These are phyloP conservation scores for Backusella parvicylindrica DNA, from an alignment of 192 early-diverging fungal species.

Conservation along the genomic window DNA sequence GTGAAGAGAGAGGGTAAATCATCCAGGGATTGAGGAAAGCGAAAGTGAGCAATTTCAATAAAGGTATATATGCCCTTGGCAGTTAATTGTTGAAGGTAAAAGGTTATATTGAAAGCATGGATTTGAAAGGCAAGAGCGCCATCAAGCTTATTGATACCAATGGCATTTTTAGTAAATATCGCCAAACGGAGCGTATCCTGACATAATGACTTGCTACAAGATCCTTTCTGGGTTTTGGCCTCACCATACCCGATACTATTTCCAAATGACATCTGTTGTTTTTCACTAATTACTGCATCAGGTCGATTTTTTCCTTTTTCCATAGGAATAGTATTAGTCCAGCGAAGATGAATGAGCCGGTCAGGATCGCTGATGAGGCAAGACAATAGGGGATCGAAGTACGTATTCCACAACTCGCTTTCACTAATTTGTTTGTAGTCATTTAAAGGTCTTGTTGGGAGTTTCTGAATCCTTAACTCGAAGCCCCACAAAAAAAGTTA, in stretches of 20 bases:
- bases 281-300: slow-evolving; percentile 16
- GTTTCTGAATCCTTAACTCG: slow-evolving; percentile 16
- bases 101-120: slow-evolving; percentile 13
- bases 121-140: slow-evolving; percentile 20
- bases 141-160: slow-evolving; percentile 15
- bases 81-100: slow-evolving; percentile 14
- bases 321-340: slow-evolving; percentile 14
- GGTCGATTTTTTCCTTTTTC: slow-evolving; percentile 12
- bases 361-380: slow-evolving; percentile 18
- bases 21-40: slow-evolving; percentile 13
- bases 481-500: slow-evolving; percentile 5
- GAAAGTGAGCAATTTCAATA: slow-evolving; percentile 17
- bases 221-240: slow-evolving; percentile 6
- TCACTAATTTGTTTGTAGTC: slow-evolving; percentile 16
- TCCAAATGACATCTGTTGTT: slow-evolving; percentile 13
- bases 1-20: slow-evolving; percentile 16
- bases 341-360: slow-evolving; percentile 14
- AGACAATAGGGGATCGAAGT: slow-evolving; percentile 10
- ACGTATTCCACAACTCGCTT: slow-evolving; percentile 26
- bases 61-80: slow-evolving; percentile 21
- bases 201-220: neutral
- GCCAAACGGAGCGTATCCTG: slow-evolving; percentile 15
- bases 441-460: slow-evolving; percentile 13
- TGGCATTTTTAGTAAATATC: slow-evolving; percentile 22
- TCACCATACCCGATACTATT: slow-evolving; percentile 16